A percentile compares a stretch with the other conserved stretches of the same genome.
Conservation (phyloP, 768 basidiomycete genomes). For the Hydnum rufescens region DNA sequence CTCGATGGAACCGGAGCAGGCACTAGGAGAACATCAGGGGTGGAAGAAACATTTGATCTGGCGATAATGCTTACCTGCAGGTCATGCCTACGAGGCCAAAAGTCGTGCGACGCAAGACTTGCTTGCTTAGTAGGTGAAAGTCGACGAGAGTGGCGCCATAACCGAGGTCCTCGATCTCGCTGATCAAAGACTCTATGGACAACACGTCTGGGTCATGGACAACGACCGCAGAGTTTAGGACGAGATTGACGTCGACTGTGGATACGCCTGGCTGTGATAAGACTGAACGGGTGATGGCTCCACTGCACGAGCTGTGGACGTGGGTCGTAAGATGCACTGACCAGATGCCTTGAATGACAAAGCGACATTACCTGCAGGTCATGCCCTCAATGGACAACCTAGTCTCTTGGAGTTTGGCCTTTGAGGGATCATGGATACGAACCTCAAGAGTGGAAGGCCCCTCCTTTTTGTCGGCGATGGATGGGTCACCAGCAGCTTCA, state of each 20-base stretch:
- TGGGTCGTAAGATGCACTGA: background rate
- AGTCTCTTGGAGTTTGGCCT: background rate
- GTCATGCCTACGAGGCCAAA: conserved; percentile 11
- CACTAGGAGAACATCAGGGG: conserved; percentile 1
- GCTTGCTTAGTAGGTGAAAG: background rate
- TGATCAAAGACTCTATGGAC: background rate
- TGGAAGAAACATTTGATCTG: background rate
- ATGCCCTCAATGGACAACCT: conserved; percentile 15
- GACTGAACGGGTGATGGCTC: conserved; percentile 12
- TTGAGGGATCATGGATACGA: background rate
- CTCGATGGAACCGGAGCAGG: conserved; percentile 8
- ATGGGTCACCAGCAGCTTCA: background rate
- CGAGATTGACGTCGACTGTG: conserved; percentile 10
- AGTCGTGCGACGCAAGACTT: background rate
- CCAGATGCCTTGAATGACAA: background rate
- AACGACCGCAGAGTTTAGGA: conserved; percentile 11
- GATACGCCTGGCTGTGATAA: conserved; percentile 7
- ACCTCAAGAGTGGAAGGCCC: background rate
- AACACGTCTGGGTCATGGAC: conserved; percentile 7
- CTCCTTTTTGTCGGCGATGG: background rate
- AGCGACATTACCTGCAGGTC: conserved; percentile 15
- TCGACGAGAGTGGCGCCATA: conserved; percentile 4
- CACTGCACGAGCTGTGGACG: conserved; percentile 12
- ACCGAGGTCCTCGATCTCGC: conserved; percentile 8
- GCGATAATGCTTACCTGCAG: conserved; percentile 8